phyloP scores from a whole-genome alignment of 1,284 basidiomycete species.

The Cutaneotrichosporon sp. region DNA sequence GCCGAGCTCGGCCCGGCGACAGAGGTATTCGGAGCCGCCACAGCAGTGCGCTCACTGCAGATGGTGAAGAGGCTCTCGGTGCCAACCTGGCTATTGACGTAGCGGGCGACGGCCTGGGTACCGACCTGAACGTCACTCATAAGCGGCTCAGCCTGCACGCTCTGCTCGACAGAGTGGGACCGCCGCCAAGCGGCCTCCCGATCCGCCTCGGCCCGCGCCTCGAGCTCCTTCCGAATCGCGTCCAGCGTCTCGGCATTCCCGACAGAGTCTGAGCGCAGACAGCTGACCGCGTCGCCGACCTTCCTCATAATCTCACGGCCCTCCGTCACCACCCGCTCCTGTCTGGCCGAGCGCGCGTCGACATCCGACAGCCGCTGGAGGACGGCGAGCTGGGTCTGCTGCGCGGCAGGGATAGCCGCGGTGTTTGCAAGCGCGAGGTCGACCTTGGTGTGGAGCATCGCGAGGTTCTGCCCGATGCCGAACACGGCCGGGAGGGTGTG shows the following conservation, averaged over 20 bases:
- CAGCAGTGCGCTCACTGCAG: no score
- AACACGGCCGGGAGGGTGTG: background rate
- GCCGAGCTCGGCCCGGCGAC: no score
- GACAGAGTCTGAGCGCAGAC: background rate
- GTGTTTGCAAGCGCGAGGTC: background rate
- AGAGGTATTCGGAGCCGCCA: no score
- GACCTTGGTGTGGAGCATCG: slow-evolving; percentile 5
- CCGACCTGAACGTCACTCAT: no score
- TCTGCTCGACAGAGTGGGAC: background rate
- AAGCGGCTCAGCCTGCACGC: background rate
- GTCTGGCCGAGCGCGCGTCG: background rate
- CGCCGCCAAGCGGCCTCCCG: background rate
- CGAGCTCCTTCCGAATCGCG: background rate
- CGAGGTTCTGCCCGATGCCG: background rate
- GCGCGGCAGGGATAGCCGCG: background rate
- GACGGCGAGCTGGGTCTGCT: background rate
- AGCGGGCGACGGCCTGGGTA: no score
- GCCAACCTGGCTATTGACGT: background rate
- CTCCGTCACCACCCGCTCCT: background rate
- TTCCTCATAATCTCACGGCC: background rate
- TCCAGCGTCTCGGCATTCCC: background rate
- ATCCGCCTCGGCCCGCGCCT: background rate
- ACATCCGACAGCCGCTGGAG: background rate
- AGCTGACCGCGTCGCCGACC: background rate
- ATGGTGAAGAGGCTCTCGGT: background rate